A percentile compares a stretch with the other conserved stretches of the same genome.
Evolutionary conservation across 257 asterid species (phyloP).

Genomic region (Nicotiana tabacum): DNA sequence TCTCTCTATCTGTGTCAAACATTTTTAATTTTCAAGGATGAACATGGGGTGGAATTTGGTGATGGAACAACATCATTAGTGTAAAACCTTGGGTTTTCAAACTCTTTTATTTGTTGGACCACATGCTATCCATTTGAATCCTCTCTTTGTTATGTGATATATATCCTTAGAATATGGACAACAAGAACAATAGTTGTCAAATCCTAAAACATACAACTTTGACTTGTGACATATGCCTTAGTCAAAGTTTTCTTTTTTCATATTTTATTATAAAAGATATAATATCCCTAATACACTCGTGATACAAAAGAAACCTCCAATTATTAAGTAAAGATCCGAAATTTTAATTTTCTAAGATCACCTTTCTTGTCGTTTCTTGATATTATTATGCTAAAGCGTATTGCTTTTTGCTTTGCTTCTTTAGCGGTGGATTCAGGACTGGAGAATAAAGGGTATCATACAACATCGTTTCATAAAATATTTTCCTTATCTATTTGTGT

Average conservation of each 20-base stretch:
- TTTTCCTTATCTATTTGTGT: not conserved
- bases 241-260: not conserved
- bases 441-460: too few species aligned
- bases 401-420: not conserved
- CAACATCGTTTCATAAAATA: not conserved
- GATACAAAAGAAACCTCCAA: not conserved
- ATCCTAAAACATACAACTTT: constrained; percentile 4
- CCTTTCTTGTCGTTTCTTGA: not conserved
- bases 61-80: constrained; percentile 43
- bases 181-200: not conserved
- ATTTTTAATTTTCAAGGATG: constrained; percentile 18
- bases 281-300: not conserved
- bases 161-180: not conserved
- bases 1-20: not conserved
- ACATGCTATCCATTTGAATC: not conserved
- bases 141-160: not conserved
- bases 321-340: not conserved
- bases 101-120: not conserved
- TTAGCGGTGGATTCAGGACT: too few species aligned
- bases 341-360: not conserved
- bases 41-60: constrained; percentile 25
- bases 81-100: constrained; percentile 16
- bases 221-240: not conserved
- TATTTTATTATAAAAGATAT: not conserved
- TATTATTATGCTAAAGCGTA: not conserved